These are phyloP conservation scores for Paecilomyces niveus DNA, from an alignment of 2,329 filamentous ascomycete species.

Conservation along the genomic window DNA sequence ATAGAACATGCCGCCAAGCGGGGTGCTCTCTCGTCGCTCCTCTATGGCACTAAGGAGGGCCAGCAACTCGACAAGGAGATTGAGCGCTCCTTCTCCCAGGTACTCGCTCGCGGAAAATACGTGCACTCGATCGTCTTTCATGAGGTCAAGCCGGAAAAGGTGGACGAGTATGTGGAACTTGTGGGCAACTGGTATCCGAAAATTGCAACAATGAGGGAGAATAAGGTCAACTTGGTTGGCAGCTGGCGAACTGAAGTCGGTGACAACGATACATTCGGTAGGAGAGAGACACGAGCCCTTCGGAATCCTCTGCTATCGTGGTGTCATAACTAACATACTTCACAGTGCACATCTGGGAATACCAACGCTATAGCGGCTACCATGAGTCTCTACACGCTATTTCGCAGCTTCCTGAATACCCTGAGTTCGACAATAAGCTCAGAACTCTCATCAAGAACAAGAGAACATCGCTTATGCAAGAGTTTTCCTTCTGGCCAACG, in stretches of 20 bases:
- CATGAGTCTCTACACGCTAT: constrained; percentile 86
- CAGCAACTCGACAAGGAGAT: constrained; percentile 92
- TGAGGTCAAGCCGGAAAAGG: constrained; percentile 88
- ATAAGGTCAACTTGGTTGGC: constrained; percentile 92
- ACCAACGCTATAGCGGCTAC: constrained; percentile 93
- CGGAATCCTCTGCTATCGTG: neutral
- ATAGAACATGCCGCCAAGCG: constrained; percentile 60
- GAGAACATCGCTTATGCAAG: constrained; percentile 91
- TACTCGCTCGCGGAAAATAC: constrained; percentile 92
- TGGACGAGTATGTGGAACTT: constrained; percentile 87
- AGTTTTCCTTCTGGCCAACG: constrained; percentile 99
- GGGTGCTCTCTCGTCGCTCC: constrained; percentile 72
- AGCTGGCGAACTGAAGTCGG: constrained; percentile 98
- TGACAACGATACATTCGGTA: constrained; percentile 94
- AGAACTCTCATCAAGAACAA: constrained; percentile 79
- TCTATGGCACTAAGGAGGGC: constrained; percentile 95
- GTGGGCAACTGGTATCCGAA: constrained; percentile 88
- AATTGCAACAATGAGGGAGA: constrained; percentile 76
- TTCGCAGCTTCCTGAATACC: constrained; percentile 72
- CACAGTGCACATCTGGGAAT: constrained; percentile 98
- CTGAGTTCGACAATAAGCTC: constrained; percentile 75
- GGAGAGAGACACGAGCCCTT: constrained; percentile 19
- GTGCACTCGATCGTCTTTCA: constrained; percentile 97
- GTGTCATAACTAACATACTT: neutral
- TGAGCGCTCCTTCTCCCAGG: constrained; percentile 90